Percentiles rank a stretch among this genome's conserved stretches.
Evolutionary conservation across 345 rosid species (phyloP).

Genomic region (Gossypium herbaceum): DNA sequence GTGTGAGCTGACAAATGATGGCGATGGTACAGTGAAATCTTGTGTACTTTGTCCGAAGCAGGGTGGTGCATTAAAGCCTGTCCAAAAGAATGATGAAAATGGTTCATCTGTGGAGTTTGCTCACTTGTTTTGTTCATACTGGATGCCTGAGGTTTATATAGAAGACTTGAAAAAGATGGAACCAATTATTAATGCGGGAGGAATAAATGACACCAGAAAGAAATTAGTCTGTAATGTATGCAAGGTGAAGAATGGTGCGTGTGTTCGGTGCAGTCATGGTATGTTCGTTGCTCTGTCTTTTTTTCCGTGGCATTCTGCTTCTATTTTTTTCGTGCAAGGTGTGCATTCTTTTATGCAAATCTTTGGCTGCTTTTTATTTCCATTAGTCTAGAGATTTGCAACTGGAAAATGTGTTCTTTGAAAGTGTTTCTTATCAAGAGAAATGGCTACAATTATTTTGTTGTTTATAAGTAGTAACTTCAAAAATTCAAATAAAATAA

Average conservation of each 20-base stretch:
- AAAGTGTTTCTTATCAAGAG: background rate
- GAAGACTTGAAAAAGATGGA: conserved; percentile 72
- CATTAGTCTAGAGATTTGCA: background rate
- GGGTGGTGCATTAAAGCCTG: conserved; percentile 83
- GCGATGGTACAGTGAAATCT: conserved; percentile 36
- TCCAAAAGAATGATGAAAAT: conserved; percentile 29
- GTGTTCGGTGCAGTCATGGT: conserved; percentile 98
- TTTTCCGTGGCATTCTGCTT: conserved; percentile 17
- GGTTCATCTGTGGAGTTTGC: conserved; percentile 49
- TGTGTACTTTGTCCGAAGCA: conserved; percentile 79
- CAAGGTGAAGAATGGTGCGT: conserved; percentile 85
- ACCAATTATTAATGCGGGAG: conserved; percentile 59
- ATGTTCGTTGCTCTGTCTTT: conserved; percentile 42
- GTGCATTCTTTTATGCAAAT: conserved; percentile 17
- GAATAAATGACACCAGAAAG: conserved; percentile 60
- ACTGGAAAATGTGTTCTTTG: background rate
- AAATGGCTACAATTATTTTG: background rate
- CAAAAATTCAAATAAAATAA: background rate
- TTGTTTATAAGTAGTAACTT: background rate
- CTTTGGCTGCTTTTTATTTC: conserved; percentile 1
- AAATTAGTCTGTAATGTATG: conserved; percentile 75
- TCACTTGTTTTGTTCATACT: conserved; percentile 82
- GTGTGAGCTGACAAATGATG: conserved; percentile 56
- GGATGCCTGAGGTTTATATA: conserved; percentile 85
- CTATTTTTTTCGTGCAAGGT: conserved; percentile 19